phyloP scores from a whole-genome alignment of 1,139 yeast genomes.

The Saccharomycopsis hybrid region DNA sequence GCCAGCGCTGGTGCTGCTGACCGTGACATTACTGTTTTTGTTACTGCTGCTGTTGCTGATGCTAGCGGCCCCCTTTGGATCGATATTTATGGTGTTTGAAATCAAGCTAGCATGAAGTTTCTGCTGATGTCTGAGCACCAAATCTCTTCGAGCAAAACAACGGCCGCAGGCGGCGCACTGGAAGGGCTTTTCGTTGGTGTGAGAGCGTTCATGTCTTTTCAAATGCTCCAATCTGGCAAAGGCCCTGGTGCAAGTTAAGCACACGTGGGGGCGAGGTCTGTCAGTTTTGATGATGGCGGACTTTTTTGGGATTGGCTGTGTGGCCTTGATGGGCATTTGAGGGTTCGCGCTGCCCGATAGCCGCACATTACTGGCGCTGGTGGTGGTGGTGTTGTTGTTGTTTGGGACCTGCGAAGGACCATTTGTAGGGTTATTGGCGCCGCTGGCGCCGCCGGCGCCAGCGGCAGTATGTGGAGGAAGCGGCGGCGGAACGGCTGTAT shows the following conservation, averaged over 20 bases:
- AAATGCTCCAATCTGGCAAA: conserved; percentile 93
- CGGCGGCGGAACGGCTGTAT: too few species aligned
- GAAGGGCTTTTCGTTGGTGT: conserved; percentile 94
- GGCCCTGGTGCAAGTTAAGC: conserved; percentile 88
- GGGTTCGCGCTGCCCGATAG: too few species aligned
- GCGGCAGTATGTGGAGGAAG: too few species aligned
- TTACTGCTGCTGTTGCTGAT: conserved; percentile 29
- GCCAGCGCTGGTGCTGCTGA: conserved; percentile 15
- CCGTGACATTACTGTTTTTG: conserved; percentile 40
- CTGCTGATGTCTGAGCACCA: conserved; percentile 88
- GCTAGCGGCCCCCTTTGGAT: background rate
- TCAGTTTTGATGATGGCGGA: conserved; percentile 78
- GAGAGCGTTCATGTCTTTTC: conserved; percentile 89
- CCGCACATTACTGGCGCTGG: too few species aligned
- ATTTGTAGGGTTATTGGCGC: too few species aligned
- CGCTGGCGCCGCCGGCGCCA: too few species aligned
- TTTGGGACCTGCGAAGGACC: too few species aligned
- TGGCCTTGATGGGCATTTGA: too few species aligned
- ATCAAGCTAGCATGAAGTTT: conserved; percentile 69
- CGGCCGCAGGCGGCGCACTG: conserved; percentile 96
- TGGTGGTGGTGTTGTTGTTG: too few species aligned
- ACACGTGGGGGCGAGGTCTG: conserved; percentile 87
- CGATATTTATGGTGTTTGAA: conserved; percentile 24
- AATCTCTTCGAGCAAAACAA: conserved; percentile 87
- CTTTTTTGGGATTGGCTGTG: conserved; percentile 79